Evolutionary conservation across 2,329 filamentous ascomycete species (phyloP), one percentile per base, ranked within the genome.

Genomic region (Daldinia sp.): DNA sequence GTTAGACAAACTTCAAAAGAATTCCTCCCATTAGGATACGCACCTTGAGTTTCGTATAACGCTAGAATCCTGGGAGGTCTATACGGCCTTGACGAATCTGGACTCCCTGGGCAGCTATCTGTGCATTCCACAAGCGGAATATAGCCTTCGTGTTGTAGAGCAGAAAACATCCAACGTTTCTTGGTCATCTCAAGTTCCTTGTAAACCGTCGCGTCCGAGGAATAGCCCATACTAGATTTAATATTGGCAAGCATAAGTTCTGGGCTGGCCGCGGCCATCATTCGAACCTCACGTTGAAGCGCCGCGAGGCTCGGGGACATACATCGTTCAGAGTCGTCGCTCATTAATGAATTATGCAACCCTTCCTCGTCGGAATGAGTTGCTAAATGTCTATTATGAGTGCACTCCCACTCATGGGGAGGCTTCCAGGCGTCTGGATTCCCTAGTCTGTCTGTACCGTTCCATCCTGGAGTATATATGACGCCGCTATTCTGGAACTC

Each of bases 101-200:
- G 67, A 68, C 68, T 61, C 54, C 71, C 61, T 7, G 72, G 56
- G 23, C 61, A 12, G 37, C 65, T 56, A 18, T 58, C 30, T 5
- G 64, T 28, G 0, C 70, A 63, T 6, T 74, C 69, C 7, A 60
- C 60, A 9, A 74, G 53, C 12, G 75, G 64, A 7, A 75, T 71
- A 35, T 82, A 81, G 41, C 73, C 74, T 82, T 83, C 73, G 83
- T 81, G 69, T 80, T 81, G 82, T 59, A 92, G 78, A 0, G 84
- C 84, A 30, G 85, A 88, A 37, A 90, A 80, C 80, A 93, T 85
- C 88, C 88, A 90, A 44, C 86, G 79, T 72, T 88, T 87, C 74
- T 87, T 87, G 68, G 87, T 85, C 54, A 87, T 79, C 64, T 86
- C 86, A 3, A 86, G 73, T 57, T 86, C 83, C 71, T 82, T 81